Evolutionary conservation across 23 red algal genomes (phyloP).

Genomic region (Chondrus crispus): DNA sequence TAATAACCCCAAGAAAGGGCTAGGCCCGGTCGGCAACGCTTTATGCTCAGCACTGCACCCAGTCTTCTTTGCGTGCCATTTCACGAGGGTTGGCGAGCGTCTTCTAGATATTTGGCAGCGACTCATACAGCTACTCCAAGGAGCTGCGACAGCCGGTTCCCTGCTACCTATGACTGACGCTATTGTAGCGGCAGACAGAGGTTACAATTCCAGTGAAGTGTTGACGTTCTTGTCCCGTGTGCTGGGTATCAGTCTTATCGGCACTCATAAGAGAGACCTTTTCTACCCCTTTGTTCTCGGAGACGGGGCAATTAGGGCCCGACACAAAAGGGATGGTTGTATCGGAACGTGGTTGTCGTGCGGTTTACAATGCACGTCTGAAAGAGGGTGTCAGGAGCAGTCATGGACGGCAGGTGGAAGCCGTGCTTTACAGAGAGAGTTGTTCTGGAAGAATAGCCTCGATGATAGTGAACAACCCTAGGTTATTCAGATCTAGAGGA

Average conservation of each 20-base stretch:
- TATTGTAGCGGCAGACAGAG: background rate
- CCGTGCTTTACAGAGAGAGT: background rate
- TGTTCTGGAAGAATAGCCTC: background rate
- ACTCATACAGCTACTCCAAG: background rate
- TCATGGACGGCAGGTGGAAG: background rate
- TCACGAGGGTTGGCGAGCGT: background rate
- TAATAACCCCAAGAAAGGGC: background rate
- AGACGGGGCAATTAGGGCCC: background rate
- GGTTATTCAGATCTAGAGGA: background rate
- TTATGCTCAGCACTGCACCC: background rate
- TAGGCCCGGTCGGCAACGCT: background rate
- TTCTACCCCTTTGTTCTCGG: background rate
- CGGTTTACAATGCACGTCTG: background rate
- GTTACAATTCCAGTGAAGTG: background rate
- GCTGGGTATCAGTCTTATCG: background rate
- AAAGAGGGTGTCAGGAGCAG: background rate
- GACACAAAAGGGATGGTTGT: conserved; percentile 29
- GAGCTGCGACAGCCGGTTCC: background rate
- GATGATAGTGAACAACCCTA: background rate
- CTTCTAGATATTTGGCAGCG: background rate
- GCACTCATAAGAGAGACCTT: background rate
- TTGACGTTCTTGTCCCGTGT: background rate
- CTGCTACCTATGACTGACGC: background rate
- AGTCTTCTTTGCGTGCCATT: background rate
- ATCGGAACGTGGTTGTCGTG: background rate